A percentile compares a stretch with the other conserved stretches of the same genome.
These are phyloP conservation scores for Babesia caballi DNA, from an alignment of 169 alveolate genomes.

Conservation along the genomic window DNA sequence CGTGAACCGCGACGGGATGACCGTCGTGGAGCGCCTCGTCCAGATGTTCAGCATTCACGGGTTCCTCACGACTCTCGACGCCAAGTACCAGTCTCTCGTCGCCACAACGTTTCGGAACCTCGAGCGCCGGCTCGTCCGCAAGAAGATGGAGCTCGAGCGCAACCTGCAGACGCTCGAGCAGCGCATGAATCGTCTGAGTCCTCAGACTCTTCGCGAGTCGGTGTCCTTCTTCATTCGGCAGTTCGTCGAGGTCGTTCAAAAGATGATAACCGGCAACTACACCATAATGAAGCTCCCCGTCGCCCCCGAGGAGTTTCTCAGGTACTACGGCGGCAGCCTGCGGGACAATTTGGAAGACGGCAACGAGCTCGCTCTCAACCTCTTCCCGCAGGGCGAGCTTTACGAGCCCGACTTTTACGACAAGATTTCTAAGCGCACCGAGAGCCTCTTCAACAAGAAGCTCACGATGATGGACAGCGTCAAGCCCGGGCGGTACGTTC, in stretches of 20 bases:
- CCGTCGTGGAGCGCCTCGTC: constrained; percentile 65
- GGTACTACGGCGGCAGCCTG: constrained; percentile 81
- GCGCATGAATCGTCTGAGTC: constrained; percentile 67
- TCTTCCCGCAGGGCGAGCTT: constrained; percentile 77
- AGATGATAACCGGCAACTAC: constrained; percentile 84
- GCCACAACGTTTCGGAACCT: constrained; percentile 74
- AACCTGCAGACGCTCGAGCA: constrained; percentile 68
- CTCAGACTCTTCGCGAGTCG: constrained; percentile 75
- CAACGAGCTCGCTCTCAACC: constrained; percentile 76
- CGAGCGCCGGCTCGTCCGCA: constrained; percentile 75
- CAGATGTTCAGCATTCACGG: constrained; percentile 72
- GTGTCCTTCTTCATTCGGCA: constrained; percentile 80
- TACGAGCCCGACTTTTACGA: constrained; percentile 77
- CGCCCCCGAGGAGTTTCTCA: constrained; percentile 77
- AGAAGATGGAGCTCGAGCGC: constrained; percentile 74
- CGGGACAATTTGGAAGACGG: constrained; percentile 84
- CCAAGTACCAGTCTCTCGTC: constrained; percentile 78
- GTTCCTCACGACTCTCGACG: constrained; percentile 76
- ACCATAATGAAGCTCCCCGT: constrained; percentile 80
- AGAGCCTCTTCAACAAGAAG: constrained; percentile 62
- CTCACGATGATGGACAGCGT: constrained; percentile 65
- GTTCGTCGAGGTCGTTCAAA: constrained; percentile 78
- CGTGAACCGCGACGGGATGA: constrained; percentile 63
- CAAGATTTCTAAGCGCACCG: constrained; percentile 64
- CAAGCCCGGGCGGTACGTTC: constrained; percentile 60